Evolutionary conservation across 352 stramenopile genomes (phyloP).

Genomic region (Phytophthora constricta): DNA sequence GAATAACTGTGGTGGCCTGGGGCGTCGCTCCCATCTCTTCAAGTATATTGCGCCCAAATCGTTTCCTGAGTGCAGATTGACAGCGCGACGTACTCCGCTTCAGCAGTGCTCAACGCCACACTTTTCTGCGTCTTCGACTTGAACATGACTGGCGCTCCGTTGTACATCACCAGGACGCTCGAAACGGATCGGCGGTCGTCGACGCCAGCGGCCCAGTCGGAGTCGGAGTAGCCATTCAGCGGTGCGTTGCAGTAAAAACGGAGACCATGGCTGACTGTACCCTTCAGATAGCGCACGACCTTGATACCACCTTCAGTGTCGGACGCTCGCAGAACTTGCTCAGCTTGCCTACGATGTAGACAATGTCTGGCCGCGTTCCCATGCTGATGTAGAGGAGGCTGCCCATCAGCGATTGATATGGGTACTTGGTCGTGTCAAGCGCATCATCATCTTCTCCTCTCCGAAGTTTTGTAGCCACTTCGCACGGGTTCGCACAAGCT

Average conservation of each 20-base stretch:
- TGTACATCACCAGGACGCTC: not conserved
- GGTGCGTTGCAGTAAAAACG: not conserved
- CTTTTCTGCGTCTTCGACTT: not conserved
- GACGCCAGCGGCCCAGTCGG: not conserved
- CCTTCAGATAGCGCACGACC: not conserved
- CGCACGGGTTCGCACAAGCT: not conserved
- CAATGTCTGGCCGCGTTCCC: not conserved
- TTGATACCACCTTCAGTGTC: not conserved
- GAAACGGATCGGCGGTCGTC: not conserved
- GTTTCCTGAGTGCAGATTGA: not conserved
- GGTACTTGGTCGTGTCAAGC: not conserved
- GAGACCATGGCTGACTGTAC: not conserved
- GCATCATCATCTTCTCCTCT: not conserved
- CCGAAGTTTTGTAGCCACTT: not conserved
- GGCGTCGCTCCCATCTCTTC: not conserved
- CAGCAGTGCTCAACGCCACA: not conserved
- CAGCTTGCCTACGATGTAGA: not conserved
- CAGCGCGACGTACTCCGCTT: not conserved
- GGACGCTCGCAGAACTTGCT: not conserved
- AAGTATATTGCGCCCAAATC: not conserved
- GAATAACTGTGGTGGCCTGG: not conserved
- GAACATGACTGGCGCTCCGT: not conserved
- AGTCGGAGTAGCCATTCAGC: not conserved
- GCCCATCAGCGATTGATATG: not conserved
- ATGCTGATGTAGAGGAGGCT: not conserved